Evolutionary conservation across 2,329 filamentous ascomycete species (phyloP), one percentile per base, ranked within the genome.

Genomic region (Neophaeococcomyces mojaviensis): DNA sequence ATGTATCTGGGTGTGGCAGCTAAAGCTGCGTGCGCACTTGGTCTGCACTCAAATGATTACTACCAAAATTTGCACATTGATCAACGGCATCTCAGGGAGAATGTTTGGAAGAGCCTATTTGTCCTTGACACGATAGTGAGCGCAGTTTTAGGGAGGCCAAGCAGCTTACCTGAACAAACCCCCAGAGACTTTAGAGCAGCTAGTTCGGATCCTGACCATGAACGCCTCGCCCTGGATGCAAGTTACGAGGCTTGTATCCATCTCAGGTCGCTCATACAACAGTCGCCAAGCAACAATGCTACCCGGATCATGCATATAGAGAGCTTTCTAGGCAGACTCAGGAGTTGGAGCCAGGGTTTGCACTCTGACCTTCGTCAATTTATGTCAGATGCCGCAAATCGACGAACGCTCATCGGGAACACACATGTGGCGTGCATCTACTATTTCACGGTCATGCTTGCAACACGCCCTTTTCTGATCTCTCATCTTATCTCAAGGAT

Each of bases 1-100:
- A 79, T 82, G 74, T 81, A 81, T 46, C 59, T 82, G 2, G 78
- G 78, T 0, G 71, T 81, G 7, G 78, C 78, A 1, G 68, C 73
- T 0, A 71, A 76, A 44, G 74, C 77, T 1, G 77, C 78, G 0
- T 71, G 74, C 3, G 74, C 76, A 0, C 55, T 82, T 0, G 79
- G 78, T 0, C 55, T 81, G 5, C 76, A 81, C 61, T 62, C 58
- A 44, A 58, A 46, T 49, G 62, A 55, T 49, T 64, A 49, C 55
- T 64, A 60, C 46, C 42, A 44, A 3, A 44, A 52, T 31, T 47
- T 54, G 31, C 40, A 13, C 30, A 24, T 31, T 9, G 18, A 22
- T 13, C 46, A 47, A 15, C 26, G 7, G 44, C 1, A 44, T 39
- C 32, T 42, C 24, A 72, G 68, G 50, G 60, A 67, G 35, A 62